Conservation (phyloP, 108 stramenopile genomes). For the Hondaea fermentalgiana region DNA sequence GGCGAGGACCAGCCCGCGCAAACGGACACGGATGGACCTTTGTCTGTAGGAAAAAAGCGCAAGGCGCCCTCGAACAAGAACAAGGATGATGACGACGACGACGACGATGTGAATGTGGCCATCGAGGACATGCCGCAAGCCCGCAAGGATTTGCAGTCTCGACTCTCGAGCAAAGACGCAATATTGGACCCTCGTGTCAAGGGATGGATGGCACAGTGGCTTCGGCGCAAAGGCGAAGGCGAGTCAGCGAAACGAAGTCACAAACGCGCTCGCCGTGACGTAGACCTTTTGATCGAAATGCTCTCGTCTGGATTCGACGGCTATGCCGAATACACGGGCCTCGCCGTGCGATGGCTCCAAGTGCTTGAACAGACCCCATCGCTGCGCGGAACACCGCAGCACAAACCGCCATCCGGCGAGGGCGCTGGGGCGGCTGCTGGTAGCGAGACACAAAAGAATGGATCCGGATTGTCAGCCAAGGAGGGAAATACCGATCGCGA, state of each 20-base stretch:
- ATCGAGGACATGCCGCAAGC: neutral
- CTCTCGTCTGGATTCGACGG: neutral
- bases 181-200: constrained; percentile 8
- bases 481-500: neutral
- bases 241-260: neutral
- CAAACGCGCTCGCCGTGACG: neutral
- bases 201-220: neutral
- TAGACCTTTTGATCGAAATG: neutral
- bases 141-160: neutral
- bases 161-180: neutral
- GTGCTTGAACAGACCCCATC: neutral
- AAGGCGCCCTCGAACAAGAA: no score
- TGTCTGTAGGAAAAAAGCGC: no score
- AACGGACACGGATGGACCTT: no score
- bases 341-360: neutral
- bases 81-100: neutral
- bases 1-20: no score
- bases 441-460: neutral
- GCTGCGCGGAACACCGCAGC: neutral
- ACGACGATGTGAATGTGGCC: neutral
- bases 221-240: neutral
- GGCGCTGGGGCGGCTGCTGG: neutral
- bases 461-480: neutral
- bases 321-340: neutral
- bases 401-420: neutral